These are phyloP conservation scores for Chenopodium berlandieri DNA, from an alignment of 148 eudicot species.

Conservation along the genomic window DNA sequence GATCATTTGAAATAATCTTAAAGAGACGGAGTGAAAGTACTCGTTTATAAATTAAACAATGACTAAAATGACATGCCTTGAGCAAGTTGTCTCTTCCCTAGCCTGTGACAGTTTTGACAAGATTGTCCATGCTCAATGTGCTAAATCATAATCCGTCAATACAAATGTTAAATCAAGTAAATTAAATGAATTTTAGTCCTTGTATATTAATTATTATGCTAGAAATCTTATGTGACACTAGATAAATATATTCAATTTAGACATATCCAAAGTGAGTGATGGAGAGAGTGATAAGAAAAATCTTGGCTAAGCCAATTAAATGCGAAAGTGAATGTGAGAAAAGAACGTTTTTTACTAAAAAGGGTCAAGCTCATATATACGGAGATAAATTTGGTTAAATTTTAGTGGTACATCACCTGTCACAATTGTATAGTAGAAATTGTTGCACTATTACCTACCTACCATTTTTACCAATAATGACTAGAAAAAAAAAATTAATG, in stretches of 20 bases:
- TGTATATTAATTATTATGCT: background rate
- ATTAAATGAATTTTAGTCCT: too few relatives aligned
- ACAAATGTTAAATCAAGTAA: too few relatives aligned
- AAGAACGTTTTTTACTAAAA: constrained; percentile 16
- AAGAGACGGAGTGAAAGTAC: too few relatives aligned
- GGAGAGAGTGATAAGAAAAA: constrained; percentile 19
- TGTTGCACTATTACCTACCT: background rate
- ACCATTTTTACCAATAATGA: too few relatives aligned
- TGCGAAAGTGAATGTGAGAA: constrained; percentile 8
- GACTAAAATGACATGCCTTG: background rate
- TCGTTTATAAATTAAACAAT: background rate
- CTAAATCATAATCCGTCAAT: background rate
- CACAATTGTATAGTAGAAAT: too few relatives aligned
- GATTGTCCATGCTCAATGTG: background rate
- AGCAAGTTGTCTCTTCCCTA: background rate
- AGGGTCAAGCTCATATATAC: background rate
- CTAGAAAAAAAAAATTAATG: too few relatives aligned
- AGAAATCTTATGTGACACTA: background rate
- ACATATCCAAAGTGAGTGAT: constrained; percentile 18
- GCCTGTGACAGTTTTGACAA: background rate
- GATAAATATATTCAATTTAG: background rate
- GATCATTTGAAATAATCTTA: too few relatives aligned
- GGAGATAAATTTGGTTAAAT: constrained; percentile 1
- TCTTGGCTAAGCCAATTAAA: constrained; percentile 22
- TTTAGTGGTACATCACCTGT: background rate